phyloP scores from a whole-genome alignment of 2,329 filamentous ascomycete genomes.

The Arachnomyces sp. region DNA sequence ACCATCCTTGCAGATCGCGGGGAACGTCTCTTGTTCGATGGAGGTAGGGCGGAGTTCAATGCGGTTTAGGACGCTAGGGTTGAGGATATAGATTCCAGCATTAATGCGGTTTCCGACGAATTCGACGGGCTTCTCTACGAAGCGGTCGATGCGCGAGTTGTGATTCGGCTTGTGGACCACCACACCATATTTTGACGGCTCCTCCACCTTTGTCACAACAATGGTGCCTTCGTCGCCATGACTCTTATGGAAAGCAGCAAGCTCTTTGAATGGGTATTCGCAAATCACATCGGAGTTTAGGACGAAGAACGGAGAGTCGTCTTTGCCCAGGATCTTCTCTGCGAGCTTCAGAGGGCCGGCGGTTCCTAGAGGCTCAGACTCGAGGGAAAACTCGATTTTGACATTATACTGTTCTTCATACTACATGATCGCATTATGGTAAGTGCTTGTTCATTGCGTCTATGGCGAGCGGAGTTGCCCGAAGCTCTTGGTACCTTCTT shows the following conservation, averaged over 20 bases:
- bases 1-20: constrained; percentile 80
- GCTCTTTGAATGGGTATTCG: constrained; percentile 88
- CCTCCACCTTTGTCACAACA: constrained; percentile 96
- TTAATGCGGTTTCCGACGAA: constrained; percentile 99
- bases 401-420: constrained; percentile 90
- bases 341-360: constrained; percentile 93
- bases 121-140: constrained; percentile 98
- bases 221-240: constrained; percentile 97
- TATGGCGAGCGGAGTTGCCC: background rate
- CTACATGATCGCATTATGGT: constrained; percentile 33
- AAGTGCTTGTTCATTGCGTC: constrained; percentile 2
- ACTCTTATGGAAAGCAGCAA: constrained; percentile 82
- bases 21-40: constrained; percentile 99
- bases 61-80: constrained; percentile 79
- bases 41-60: constrained; percentile 95
- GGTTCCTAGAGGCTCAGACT: constrained; percentile 89
- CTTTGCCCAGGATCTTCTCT: constrained; percentile 84
- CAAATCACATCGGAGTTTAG: constrained; percentile 98
- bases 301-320: constrained; percentile 93
- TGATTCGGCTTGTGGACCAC: constrained; percentile 94
- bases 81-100: constrained; percentile 95
- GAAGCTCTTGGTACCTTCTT: constrained; percentile 58
- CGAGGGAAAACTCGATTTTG: constrained; percentile 94
- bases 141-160: constrained; percentile 87
- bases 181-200: constrained; percentile 98